Conservation (phyloP, 2,329 filamentous ascomycete genomes). For the Diaporthe eres region DNA sequence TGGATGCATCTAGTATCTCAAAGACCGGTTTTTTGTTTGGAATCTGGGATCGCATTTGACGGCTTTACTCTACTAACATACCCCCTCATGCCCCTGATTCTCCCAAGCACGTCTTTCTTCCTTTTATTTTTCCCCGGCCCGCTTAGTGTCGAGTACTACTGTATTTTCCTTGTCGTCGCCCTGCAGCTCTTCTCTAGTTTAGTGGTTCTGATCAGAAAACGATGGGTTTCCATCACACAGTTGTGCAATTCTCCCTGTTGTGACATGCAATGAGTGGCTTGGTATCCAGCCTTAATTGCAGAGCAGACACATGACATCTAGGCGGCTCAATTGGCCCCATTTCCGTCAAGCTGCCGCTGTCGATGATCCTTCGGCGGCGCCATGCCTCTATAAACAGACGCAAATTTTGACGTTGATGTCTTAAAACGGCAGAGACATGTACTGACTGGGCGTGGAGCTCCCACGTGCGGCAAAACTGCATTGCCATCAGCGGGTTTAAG, state of each 20-base stretch:
- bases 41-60: conserved; percentile 43
- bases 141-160: conserved; percentile 43
- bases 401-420: neutral
- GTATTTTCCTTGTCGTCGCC: conserved; percentile 42
- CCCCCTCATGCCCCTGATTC: conserved; percentile 40
- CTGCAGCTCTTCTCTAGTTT: conserved; percentile 43
- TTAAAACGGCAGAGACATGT: neutral
- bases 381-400: no score
- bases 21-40: conserved; percentile 40
- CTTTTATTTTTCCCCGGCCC: conserved; percentile 39
- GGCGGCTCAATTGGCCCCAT: neutral
- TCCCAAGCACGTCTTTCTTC: conserved; percentile 42
- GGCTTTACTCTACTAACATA: conserved; percentile 43
- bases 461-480: neutral
- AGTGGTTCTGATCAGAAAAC: conserved; percentile 42
- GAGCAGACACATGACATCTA: neutral
- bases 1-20: conserved; percentile 40
- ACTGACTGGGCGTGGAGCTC: neutral
- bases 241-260: neutral
- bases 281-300: no score
- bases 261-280: neutral
- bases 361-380: neutral
- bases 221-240: conserved; percentile 41
- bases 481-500: neutral
- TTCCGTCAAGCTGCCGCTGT: neutral